phyloP scores from a whole-genome alignment of 768 basidiomycete genomes.

The Collybia nuda region DNA sequence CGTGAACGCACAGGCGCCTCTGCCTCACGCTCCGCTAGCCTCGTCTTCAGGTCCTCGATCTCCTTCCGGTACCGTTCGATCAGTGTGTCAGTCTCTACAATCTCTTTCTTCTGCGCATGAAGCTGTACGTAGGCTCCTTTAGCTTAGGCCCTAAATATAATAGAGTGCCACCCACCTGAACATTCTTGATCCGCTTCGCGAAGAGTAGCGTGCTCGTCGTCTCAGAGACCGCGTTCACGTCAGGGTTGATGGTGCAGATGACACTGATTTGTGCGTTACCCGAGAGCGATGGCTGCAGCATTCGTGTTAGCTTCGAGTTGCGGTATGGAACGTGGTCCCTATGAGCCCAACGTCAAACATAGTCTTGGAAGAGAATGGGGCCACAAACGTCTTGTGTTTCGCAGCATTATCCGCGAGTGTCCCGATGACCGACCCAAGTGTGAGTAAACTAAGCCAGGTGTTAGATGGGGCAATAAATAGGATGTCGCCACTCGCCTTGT shows the following conservation, averaged over 20 bases:
- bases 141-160: background rate
- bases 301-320: conserved; percentile 91
- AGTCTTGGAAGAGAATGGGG: background rate
- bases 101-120: conserved; percentile 89
- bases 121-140: conserved; percentile 37
- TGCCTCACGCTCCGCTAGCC: conserved; percentile 69
- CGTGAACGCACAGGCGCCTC: conserved; percentile 52
- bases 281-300: conserved; percentile 92
- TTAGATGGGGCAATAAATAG: background rate
- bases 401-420: conserved; percentile 88
- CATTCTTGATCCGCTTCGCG: conserved; percentile 88
- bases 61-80: conserved; percentile 94
- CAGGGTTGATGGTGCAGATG: conserved; percentile 94
- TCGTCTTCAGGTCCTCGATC: conserved; percentile 83
- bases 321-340: conserved; percentile 93
- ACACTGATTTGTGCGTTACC: conserved; percentile 97
- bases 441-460: conserved; percentile 63
- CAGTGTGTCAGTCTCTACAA: conserved; percentile 90
- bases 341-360: conserved; percentile 2
- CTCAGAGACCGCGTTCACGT: conserved; percentile 74
- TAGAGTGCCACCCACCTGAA: conserved; percentile 50
- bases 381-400: conserved; percentile 65
- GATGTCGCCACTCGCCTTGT: conserved; percentile 50
- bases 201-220: conserved; percentile 88
- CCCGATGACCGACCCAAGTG: conserved; percentile 89